Conservation (phyloP, 169 alveolate genomes). For the Plasmodium vivax region DNA sequence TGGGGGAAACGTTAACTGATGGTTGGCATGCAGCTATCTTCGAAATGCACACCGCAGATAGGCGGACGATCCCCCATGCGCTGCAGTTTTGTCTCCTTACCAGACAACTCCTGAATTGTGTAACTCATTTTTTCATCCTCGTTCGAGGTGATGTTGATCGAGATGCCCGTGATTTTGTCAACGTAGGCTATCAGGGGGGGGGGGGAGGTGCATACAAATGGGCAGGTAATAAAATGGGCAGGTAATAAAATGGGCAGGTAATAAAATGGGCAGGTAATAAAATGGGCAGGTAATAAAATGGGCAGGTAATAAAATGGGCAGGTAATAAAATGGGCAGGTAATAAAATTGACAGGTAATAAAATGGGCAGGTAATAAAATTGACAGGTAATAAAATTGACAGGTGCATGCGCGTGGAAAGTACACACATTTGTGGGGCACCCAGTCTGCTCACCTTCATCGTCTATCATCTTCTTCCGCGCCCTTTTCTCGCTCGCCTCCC, state of each 20-base stretch:
- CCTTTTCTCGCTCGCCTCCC: slow-evolving; percentile 45
- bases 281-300: no score
- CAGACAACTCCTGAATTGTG: slow-evolving; percentile 72
- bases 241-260: no score
- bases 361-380: no score
- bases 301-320: no score
- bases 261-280: no score
- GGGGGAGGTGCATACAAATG: not conserved
- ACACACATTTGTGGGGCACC: not conserved
- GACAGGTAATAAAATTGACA: no score
- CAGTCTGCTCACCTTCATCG: slow-evolving; percentile 66
- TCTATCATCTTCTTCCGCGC: slow-evolving; percentile 22
- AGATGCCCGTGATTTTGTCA: slow-evolving; percentile 70
- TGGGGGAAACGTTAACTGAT: not conserved
- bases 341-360: no score
- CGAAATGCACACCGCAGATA: not conserved
- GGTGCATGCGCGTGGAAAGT: not conserved
- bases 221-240: no score
- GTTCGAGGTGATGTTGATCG: slow-evolving; percentile 64
- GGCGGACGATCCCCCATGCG: not conserved
- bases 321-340: no score
- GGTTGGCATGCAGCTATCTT: not conserved
- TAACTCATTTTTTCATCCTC: slow-evolving; percentile 67
- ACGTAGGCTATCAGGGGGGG: slow-evolving; percentile 28
- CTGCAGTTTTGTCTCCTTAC: slow-evolving; percentile 11